A percentile compares a stretch with the other conserved stretches of the same genome.
Conservation (phyloP, 2,329 filamentous ascomycete genomes). For the Neonectria magnoliae region DNA sequence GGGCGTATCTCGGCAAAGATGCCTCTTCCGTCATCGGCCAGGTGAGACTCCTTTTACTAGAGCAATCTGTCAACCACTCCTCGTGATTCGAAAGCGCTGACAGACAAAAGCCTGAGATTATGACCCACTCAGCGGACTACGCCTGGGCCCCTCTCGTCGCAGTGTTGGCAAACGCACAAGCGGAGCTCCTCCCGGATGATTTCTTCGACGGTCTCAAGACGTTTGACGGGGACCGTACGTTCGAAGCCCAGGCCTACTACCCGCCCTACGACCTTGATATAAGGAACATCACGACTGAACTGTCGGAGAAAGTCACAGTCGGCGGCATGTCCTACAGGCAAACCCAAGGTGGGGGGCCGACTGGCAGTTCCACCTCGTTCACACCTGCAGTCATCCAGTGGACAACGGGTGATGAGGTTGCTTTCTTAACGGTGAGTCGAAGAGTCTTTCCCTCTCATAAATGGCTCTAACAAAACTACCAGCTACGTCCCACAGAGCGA, state of each 20-base stretch:
- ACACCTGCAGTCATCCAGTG: conserved; percentile 71
- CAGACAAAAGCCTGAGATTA: conserved; percentile 54
- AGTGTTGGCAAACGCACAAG: conserved; percentile 61
- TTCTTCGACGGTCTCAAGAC: conserved; percentile 53
- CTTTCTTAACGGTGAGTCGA: conserved; percentile 39
- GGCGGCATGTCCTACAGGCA: conserved; percentile 68
- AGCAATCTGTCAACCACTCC: background rate
- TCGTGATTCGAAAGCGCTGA: background rate
- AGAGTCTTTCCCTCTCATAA: background rate
- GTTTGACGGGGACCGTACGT: conserved; percentile 65
- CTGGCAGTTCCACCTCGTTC: conserved; percentile 61
- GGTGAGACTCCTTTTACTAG: conserved; percentile 32
- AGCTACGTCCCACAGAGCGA: background rate
- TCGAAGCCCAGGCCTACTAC: conserved; percentile 62
- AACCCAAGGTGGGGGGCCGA: conserved; percentile 64
- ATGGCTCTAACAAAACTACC: background rate
- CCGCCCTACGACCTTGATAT: conserved; percentile 66
- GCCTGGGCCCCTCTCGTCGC: conserved; percentile 67
- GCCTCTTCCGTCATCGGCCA: conserved; percentile 48
- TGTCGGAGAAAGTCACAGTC: conserved; percentile 66
- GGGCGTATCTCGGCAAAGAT: conserved; percentile 64
- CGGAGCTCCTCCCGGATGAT: conserved; percentile 54
- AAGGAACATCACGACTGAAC: conserved; percentile 68
- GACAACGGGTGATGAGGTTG: conserved; percentile 53
- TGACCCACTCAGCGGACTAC: conserved; percentile 69